Base-by-base conservation (phyloP, 305 asterid genomes). In the Petunia hybrid region DNA sequence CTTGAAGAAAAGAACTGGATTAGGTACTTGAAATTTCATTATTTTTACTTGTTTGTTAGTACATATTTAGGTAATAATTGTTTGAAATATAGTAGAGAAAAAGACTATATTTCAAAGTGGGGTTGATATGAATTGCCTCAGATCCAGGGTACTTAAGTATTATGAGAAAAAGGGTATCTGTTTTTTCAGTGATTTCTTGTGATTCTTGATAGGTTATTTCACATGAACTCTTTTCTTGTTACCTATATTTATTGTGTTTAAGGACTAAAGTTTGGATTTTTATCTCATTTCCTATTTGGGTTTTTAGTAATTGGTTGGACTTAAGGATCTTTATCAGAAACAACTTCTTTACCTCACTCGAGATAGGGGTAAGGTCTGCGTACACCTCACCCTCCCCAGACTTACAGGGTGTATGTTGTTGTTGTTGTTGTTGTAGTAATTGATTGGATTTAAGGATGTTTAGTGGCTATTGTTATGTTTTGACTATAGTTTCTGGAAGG, bases 91-190 rank as follows among this genome's bases (percentile, higher is more conserved):
- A 13, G 55, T 61, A 62, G 70, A 59, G 56, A 62, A 62, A 62
- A 63, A 45, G 40, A 55, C 57, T 56, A 53, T 65, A 35, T 78
- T 78, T 40, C 56, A 66, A 79, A 45, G 63, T 38, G 63, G 67
- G 77, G 82, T 79, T 38, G 82, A n/a, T 38, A 67, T 79, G 85
- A 90, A 68, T 91, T 92, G 88, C 98, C 96, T 92, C 92, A 90
- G 97, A 91, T 92, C 96, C 94, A 86, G 94, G 98, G 86, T 78
- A 92, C 89, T 87, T 77, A 76, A 89, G 85, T 78, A 78, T 82
- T 83, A 76, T 80, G 86, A 89, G 61, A 63, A 79, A 79, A 81
- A 79, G 82, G 83, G 80, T 81, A 41, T 86, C 82, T 78, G 83
- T 82, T 76, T 85, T 89, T 91, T 91, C 92, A 89, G 85, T 81